phyloP scores from a whole-genome alignment of 257 asterid species.

The Perilla frutescens region DNA sequence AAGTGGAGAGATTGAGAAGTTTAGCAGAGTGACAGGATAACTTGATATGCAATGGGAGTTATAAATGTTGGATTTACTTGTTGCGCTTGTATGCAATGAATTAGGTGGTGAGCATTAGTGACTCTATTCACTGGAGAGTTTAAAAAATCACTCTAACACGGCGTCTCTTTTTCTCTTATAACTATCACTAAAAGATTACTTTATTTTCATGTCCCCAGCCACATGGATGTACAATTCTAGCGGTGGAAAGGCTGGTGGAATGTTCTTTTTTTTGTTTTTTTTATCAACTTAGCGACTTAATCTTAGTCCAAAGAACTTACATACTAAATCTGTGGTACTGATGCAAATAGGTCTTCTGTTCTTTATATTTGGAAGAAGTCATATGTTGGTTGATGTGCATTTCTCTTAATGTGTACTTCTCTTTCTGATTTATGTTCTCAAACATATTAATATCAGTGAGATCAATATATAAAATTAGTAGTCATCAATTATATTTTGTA shows the following conservation, averaged over 20 bases:
- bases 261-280: not conserved
- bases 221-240: not conserved
- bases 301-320: not conserved
- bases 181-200: not conserved
- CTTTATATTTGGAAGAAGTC: too few species aligned
- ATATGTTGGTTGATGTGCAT: too few species aligned
- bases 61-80: constrained; percentile 6
- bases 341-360: too few species aligned
- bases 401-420: too few species aligned
- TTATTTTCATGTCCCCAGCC: not conserved
- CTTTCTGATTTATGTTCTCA: too few species aligned
- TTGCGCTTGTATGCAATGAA: not conserved
- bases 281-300: not conserved
- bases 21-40: not conserved
- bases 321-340: not conserved
- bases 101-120: not conserved
- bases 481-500: not conserved
- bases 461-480: not conserved
- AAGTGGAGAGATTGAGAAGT: constrained; percentile 6
- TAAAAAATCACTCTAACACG: not conserved
- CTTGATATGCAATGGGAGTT: constrained; percentile 11
- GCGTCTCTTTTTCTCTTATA: not conserved
- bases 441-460: too few species aligned
- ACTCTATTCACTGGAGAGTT: not conserved
- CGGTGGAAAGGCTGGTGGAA: not conserved